Evolutionary conservation across 345 rosid genomes (phyloP).

Genomic region (Dovyalis caffra): DNA sequence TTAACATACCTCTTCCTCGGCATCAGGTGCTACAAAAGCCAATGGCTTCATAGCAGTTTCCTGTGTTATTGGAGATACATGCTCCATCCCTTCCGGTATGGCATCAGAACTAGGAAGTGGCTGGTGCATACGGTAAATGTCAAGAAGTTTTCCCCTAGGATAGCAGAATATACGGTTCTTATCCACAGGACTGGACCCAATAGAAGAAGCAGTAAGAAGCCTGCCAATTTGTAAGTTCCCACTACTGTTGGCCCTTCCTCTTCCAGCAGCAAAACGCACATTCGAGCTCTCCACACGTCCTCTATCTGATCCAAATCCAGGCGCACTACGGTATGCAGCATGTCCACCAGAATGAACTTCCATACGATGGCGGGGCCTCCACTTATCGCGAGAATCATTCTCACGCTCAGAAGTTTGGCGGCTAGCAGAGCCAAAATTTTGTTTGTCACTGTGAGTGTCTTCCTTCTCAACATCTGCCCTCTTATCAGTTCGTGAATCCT

Average conservation of each 20-base stretch:
- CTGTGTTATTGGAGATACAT: conserved; percentile 12
- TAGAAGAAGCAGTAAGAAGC: conserved; percentile 3
- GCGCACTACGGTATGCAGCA: conserved; percentile 10
- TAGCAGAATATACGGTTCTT: conserved; percentile 20
- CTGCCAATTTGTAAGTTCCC: conserved; percentile 24
- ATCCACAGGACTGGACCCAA: conserved; percentile 16
- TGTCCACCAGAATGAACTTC: conserved; percentile 20
- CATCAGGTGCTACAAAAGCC: conserved; percentile 25
- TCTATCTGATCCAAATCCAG: conserved; percentile 30
- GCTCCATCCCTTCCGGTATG: conserved; percentile 16
- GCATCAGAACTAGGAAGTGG: conserved; percentile 1
- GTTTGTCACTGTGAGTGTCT: conserved; percentile 56
- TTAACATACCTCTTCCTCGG: conserved; percentile 21
- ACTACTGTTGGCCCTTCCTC: conserved; percentile 24
- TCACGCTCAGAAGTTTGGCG: conserved; percentile 60
- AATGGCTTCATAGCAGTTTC: conserved; percentile 15
- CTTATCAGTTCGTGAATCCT: conserved; percentile 64
- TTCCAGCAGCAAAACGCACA: conserved; percentile 20
- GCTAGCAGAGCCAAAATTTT: conserved; percentile 16
- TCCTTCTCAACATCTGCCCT: conserved; percentile 60
- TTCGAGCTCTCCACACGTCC: conserved; percentile 17
- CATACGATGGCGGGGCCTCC: conserved; percentile 72
- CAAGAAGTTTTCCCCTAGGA: conserved; percentile 31
- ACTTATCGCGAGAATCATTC: conserved; percentile 81
- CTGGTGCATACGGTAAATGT: conserved; percentile 23